Evolutionary conservation across 768 basidiomycete genomes (phyloP), one percentile per base, ranked within the genome.

Genomic region (Suillus fuscotomentosus): DNA sequence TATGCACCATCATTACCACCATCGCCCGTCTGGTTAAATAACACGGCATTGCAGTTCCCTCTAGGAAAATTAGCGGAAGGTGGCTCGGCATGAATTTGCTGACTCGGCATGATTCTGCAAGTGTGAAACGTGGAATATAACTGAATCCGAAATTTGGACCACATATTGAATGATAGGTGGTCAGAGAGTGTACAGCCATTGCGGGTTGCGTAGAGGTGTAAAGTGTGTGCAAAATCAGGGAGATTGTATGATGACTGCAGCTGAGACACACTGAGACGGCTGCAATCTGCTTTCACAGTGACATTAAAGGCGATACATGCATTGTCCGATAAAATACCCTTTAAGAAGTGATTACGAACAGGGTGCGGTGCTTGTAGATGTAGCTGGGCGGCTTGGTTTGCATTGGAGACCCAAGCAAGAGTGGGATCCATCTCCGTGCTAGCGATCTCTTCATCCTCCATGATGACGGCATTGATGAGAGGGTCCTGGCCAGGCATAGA

Each of bases 121-220:
- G 70, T 66, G n/a, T 64, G 51, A 39, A 72, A 68, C 22, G 68
- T 70, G 0, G 70, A 65, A 36, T 60, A 72, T 11, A 63, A 34
- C 60, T 78, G 76, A 34, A 77, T 62, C 1, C 66, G 63, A n/a
- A 73, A 39, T 10, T 59, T 64, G 20, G 57, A 65, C 76, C 75
- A 77, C 2, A 24, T 36, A 17, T 31, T 17, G 27, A 47, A 41
- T 9, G 10, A 22, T 45, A 36, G 0, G 9, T n/a, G 14, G 47
- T 13, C 7, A 20, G 45, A 20, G 34, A 57, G 31, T n/a, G 34
- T 13, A 31, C 55, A 36, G 10, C 36, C 56, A 38, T 57, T 36
- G 22, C 31, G n/a, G 0, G 45, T 47, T 6, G 10, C 45, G n/a
- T 47, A 47, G 45, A n/a, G 20, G 9, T 47, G 45, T 47, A 47